These are phyloP conservation scores for Kokia cookei DNA, from an alignment of 441 rosid genomes.

Conservation along the genomic window DNA sequence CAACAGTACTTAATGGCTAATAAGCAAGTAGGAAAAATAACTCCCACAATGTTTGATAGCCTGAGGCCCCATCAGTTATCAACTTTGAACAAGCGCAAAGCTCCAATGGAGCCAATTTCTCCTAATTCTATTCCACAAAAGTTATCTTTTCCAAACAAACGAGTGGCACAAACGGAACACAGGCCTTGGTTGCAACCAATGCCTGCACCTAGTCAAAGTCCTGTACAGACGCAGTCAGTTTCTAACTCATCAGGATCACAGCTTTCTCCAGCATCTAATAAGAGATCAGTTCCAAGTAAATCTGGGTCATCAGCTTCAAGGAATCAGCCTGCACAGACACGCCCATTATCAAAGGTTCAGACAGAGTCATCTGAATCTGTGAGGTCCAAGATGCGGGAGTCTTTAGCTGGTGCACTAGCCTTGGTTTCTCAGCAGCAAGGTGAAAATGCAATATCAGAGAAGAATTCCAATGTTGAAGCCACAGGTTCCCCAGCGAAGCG, in stretches of 20 bases:
- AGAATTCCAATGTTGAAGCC: conserved; percentile 30
- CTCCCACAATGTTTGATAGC: conserved; percentile 23
- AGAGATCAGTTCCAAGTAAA: conserved; percentile 37
- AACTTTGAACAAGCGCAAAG: conserved; percentile 46
- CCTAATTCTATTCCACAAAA: conserved; percentile 27
- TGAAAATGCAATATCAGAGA: conserved; percentile 24
- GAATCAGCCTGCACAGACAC: conserved; percentile 34
- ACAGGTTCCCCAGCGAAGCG: conserved; percentile 7
- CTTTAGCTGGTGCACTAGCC: conserved; percentile 71
- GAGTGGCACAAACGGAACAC: conserved; percentile 38
- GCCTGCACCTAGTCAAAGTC: conserved; percentile 34
- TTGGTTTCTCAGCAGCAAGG: conserved; percentile 46
- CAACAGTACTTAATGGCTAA: conserved; percentile 25
- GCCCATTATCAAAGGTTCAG: conserved; percentile 28
- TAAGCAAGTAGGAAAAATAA: conserved; percentile 25
- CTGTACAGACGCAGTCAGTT: conserved; percentile 30
- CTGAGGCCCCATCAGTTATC: conserved; percentile 38
- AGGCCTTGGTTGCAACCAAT: conserved; percentile 82
- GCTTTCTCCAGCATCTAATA: conserved; percentile 32
- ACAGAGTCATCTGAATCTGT: conserved; percentile 59
- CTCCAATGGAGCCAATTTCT: conserved; percentile 37
- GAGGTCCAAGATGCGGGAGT: conserved; percentile 87
- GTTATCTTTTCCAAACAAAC: conserved; percentile 37
- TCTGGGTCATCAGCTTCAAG: conserved; percentile 29
- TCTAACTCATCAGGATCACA: conserved; percentile 30